phyloP scores from a whole-genome alignment of 495 filamentous ascomycete genomes.

The Daldinia bambusicola region DNA sequence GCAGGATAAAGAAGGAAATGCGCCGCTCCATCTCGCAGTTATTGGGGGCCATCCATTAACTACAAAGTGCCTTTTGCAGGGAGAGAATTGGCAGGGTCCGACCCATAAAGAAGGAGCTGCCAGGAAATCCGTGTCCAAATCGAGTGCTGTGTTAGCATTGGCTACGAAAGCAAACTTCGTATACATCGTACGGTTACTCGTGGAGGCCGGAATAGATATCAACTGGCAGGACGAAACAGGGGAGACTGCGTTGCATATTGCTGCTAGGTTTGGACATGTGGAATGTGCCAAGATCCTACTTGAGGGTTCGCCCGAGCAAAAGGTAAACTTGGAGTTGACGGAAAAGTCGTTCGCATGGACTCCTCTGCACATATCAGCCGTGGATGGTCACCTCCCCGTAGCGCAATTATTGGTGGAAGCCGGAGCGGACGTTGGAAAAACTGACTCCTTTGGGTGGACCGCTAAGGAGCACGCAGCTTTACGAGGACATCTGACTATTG shows the following conservation, averaged over 20 bases:
- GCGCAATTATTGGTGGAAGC: constrained; percentile 76
- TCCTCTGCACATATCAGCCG: constrained; percentile 87
- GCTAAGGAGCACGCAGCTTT: constrained; percentile 92
- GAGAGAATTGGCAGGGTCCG: constrained; percentile 76
- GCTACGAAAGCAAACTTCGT: constrained; percentile 87
- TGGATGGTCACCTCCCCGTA: constrained; percentile 81
- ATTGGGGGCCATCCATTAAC: constrained; percentile 90
- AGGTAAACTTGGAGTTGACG: constrained; percentile 76
- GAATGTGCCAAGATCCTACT: constrained; percentile 82
- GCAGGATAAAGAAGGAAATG: constrained; percentile 93
- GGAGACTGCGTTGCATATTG: constrained; percentile 93
- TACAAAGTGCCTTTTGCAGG: constrained; percentile 79
- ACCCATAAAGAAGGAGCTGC: constrained; percentile 68
- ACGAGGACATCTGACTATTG: constrained; percentile 84
- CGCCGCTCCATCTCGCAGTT: constrained; percentile 90
- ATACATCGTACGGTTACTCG: constrained; percentile 83
- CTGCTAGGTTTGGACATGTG: constrained; percentile 85
- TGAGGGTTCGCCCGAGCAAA: constrained; percentile 72
- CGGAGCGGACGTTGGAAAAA: constrained; percentile 75
- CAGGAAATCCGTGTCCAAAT: constrained; percentile 77
- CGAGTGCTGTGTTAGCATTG: constrained; percentile 88
- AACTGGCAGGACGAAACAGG: constrained; percentile 93
- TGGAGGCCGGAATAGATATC: constrained; percentile 90
- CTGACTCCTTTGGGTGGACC: constrained; percentile 92
- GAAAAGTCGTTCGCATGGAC: constrained; percentile 95